Evolutionary conservation across 1,139 yeast genomes (phyloP).

Genomic region (Blastobotrys capitulatus): DNA sequence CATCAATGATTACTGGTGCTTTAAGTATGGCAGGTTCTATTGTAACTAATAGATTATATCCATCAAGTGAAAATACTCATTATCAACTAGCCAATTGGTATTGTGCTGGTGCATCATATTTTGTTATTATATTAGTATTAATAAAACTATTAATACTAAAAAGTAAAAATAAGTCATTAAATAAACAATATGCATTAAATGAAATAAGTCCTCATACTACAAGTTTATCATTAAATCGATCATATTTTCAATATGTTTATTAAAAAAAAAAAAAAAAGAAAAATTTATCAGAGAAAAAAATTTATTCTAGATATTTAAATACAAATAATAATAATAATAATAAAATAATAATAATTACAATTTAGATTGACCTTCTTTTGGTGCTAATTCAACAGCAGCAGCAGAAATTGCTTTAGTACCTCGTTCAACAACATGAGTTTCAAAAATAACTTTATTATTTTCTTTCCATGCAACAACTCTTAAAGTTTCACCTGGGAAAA

Average conservation of each 20-base stretch:
- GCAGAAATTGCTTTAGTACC: constrained; percentile 73
- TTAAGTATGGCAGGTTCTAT: not conserved
- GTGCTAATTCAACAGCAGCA: constrained; percentile 73
- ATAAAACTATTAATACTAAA: not conserved
- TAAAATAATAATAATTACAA: constrained; percentile 15
- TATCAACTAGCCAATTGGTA: not conserved
- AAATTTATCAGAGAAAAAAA: not conserved
- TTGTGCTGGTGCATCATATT: constrained; percentile 2
- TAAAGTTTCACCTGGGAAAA: constrained; percentile 94
- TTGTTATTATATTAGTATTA: not conserved
- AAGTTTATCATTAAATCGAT: not conserved
- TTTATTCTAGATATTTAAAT: not conserved
- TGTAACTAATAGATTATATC: not conserved
- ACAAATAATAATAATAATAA: not conserved
- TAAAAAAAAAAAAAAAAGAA: not conserved
- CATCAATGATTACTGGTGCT: not conserved
- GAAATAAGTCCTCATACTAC: not conserved
- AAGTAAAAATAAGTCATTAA: not conserved
- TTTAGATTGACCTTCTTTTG: constrained; percentile 21
- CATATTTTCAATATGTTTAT: not conserved
- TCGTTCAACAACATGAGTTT: constrained; percentile 77
- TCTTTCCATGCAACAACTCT: constrained; percentile 81
- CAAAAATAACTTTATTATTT: constrained; percentile 67
- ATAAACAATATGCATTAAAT: not conserved
- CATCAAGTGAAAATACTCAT: not conserved